phyloP scores from a whole-genome alignment of 1,284 basidiomycete species.

The Austroboletus olivaceoglutinosus region DNA sequence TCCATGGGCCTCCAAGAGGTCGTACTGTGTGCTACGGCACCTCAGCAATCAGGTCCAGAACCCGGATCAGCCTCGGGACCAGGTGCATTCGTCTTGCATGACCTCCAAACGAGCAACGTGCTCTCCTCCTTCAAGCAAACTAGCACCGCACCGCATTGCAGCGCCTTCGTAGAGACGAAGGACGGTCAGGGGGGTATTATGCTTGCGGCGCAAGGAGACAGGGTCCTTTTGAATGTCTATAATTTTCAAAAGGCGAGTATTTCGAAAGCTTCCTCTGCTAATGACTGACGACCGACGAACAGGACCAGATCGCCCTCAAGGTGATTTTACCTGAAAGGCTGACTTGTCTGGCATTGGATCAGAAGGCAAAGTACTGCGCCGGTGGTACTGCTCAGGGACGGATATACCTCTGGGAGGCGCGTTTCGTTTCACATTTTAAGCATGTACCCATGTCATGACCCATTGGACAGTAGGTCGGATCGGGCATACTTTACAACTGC shows the following conservation, averaged over 20 bases:
- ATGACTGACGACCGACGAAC: conserved; percentile 7
- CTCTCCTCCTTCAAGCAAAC: conserved; percentile 79
- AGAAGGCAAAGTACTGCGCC: conserved; percentile 74
- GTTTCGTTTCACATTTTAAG: conserved; percentile 4
- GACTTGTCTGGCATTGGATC: conserved; percentile 75
- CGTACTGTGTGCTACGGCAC: conserved; percentile 59
- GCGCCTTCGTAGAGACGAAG: conserved; percentile 58
- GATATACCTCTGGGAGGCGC: conserved; percentile 91
- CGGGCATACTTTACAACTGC: conserved; percentile 83
- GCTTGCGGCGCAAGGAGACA: conserved; percentile 74
- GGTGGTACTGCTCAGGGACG: conserved; percentile 87
- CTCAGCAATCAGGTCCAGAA: conserved; percentile 40
- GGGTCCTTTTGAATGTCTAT: conserved; percentile 77
- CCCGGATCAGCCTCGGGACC: conserved; percentile 37
- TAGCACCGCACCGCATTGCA: conserved; percentile 55
- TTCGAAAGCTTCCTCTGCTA: background rate
- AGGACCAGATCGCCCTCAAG: conserved; percentile 88
- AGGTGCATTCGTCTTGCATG: conserved; percentile 65
- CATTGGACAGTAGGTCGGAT: conserved; percentile 63
- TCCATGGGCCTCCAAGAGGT: conserved; percentile 66
- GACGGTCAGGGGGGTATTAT: conserved; percentile 73
- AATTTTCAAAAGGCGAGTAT: conserved; percentile 74
- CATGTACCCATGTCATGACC: conserved; percentile 12
- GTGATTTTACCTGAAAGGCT: conserved; percentile 89
- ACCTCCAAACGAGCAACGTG: conserved; percentile 65